A percentile compares a stretch with the other conserved stretches of the same genome.
phyloP scores from a whole-genome alignment of 495 filamentous ascomycete species.

The Neurospora sp. region DNA sequence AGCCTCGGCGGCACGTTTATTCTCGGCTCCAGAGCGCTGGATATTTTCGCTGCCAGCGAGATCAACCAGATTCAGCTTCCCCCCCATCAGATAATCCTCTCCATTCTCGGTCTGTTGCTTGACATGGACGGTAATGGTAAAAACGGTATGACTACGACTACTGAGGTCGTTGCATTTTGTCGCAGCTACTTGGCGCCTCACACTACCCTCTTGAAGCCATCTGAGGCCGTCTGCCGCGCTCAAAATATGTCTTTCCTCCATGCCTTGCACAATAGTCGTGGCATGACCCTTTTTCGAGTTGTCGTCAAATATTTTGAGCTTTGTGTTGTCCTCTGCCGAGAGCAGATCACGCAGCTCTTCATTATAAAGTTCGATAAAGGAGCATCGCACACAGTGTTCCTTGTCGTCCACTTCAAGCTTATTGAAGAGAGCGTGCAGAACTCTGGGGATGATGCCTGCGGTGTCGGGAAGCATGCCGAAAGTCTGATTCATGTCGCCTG shows the following conservation, averaged over 20 bases:
- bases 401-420: constrained; percentile 68
- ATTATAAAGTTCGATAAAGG: constrained; percentile 97
- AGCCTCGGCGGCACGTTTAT: constrained; percentile 91
- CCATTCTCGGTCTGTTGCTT: constrained; percentile 67
- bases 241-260: constrained; percentile 92
- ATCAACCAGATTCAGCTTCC: constrained; percentile 94
- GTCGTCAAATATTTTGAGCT: constrained; percentile 94
- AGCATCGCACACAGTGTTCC: constrained; percentile 90
- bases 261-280: constrained; percentile 83
- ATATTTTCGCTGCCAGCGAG: constrained; percentile 96
- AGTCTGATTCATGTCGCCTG: constrained; percentile 86
- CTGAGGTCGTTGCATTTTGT: constrained; percentile 98
- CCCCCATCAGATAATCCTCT: constrained; percentile 85
- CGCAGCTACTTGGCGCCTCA: constrained; percentile 90
- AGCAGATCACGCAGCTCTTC: constrained; percentile 90
- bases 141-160: constrained; percentile 91
- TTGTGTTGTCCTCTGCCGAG: constrained; percentile 64
- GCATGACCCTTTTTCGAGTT: constrained; percentile 68
- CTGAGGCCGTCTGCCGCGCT: constrained; percentile 75
- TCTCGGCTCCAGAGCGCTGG: constrained; percentile 90
- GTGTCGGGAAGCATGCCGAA: constrained; percentile 77
- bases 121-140: constrained; percentile 83
- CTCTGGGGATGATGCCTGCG: constrained; percentile 89
- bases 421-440: constrained; percentile 73
- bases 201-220: constrained; percentile 78